A percentile compares a stretch with the other conserved stretches of the same genome.
These are phyloP conservation scores for Ceratocystis cubensis DNA, from an alignment of 2,329 filamentous ascomycete genomes.

Conservation along the genomic window DNA sequence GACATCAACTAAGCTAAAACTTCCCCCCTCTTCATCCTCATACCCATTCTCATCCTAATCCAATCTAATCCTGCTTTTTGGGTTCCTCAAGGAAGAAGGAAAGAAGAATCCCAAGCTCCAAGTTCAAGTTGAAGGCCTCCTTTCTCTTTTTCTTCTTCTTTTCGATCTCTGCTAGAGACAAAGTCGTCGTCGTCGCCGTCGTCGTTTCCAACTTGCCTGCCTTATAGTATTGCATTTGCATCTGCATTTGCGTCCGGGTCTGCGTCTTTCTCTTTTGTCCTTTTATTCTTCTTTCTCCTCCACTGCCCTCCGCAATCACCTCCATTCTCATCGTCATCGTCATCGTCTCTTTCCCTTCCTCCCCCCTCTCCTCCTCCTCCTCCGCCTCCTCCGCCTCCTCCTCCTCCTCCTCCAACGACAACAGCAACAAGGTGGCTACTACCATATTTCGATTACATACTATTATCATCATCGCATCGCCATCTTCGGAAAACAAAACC, in stretches of 20 bases:
- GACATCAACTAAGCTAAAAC: background rate
- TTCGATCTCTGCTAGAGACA: too few species aligned
- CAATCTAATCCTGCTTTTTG: too few species aligned
- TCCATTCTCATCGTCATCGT: too few species aligned
- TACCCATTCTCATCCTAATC: background rate
- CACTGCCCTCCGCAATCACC: too few species aligned
- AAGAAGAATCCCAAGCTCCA: too few species aligned
- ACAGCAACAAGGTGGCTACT: background rate
- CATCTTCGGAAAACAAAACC: background rate
- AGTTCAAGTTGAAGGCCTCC: too few species aligned
- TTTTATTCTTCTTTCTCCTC: slow-evolving; percentile 1
- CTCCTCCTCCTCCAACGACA: background rate
- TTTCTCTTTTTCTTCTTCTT: too few species aligned
- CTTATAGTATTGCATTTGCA: too few species aligned
- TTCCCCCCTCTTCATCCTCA: background rate
- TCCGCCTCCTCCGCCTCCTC: background rate
- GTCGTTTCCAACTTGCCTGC: too few species aligned
- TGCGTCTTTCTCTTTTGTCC: background rate
- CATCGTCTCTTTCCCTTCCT: background rate
- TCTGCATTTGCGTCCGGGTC: too few species aligned
- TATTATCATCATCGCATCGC: background rate
- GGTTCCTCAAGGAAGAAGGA: too few species aligned
- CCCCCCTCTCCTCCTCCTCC: background rate
- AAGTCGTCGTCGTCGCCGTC: too few species aligned
- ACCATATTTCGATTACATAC: slow-evolving; percentile 7